Conservation (phyloP, 768 basidiomycete species). For the Phaeotremella fagi region DNA sequence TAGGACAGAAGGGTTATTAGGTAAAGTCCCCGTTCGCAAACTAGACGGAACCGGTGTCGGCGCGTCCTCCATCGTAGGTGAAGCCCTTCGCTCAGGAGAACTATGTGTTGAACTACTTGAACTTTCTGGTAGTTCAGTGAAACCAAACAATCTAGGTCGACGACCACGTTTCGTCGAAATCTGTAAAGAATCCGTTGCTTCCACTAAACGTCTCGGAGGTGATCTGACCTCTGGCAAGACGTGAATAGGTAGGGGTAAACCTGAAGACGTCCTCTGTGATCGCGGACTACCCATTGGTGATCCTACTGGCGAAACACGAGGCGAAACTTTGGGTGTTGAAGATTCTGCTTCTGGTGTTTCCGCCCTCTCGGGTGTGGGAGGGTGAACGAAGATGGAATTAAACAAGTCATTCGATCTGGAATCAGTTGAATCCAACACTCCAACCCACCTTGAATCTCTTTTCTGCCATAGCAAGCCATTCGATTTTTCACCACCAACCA, state of each 20-base stretch:
- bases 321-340: slow-evolving; percentile 1
- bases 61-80: neutral
- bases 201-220: slow-evolving; percentile 35
- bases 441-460: slow-evolving; percentile 15
- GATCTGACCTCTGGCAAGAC: slow-evolving; percentile 46
- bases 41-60: neutral
- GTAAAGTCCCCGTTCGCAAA: neutral
- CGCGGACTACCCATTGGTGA: slow-evolving; percentile 17
- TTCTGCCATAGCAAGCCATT: slow-evolving; percentile 13
- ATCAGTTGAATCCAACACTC: slow-evolving; percentile 1
- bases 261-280: slow-evolving; percentile 1
- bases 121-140: slow-evolving; percentile 42
- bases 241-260: slow-evolving; percentile 29
- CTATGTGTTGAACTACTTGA: slow-evolving; percentile 17
- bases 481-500: slow-evolving; percentile 20
- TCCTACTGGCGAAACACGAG: slow-evolving; percentile 5
- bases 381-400: slow-evolving; percentile 38
- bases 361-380: slow-evolving; percentile 37
- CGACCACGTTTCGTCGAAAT: slow-evolving; percentile 26
- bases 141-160: slow-evolving; percentile 43
- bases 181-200: slow-evolving; percentile 29
- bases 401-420: slow-evolving; percentile 16
- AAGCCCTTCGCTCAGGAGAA: slow-evolving; percentile 24
- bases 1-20: slow-evolving; percentile 6
- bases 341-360: slow-evolving; percentile 6